phyloP scores from a whole-genome alignment of 495 filamentous ascomycete species.

The Thermothielavioides terrestris region DNA sequence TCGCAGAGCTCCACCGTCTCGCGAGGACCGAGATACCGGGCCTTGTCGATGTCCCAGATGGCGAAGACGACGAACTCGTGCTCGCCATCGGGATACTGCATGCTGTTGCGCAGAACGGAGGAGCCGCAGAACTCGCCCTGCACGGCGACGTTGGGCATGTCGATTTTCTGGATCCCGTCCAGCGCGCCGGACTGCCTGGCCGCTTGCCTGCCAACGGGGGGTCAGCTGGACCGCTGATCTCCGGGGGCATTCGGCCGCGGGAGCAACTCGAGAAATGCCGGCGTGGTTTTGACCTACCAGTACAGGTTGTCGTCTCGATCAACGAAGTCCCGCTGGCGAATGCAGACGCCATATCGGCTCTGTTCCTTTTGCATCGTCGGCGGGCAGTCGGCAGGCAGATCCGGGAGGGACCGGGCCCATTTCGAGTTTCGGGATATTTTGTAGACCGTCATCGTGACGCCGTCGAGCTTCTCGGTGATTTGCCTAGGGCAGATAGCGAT shows the following conservation, averaged over 20 bases:
- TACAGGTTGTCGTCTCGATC: background rate
- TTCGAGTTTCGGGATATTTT: constrained; percentile 1
- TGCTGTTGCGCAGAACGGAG: constrained; percentile 12
- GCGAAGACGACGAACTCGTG: constrained; percentile 19
- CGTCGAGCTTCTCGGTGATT: constrained; percentile 22
- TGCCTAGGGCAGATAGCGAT: too few relatives aligned
- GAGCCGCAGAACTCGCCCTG: constrained; percentile 16
- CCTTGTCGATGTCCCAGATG: constrained; percentile 17
- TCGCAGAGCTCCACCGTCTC: constrained; percentile 5
- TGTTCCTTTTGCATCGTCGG: background rate
- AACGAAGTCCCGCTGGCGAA: background rate
- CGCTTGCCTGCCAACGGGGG: too few relatives aligned
- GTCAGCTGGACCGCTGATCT: too few relatives aligned
- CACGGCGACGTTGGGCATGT: constrained; percentile 11
- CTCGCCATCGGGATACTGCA: constrained; percentile 10
- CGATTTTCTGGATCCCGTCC: background rate
- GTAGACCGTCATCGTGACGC: constrained; percentile 21
- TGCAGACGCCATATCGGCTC: constrained; percentile 11
- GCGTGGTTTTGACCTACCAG: too few relatives aligned
- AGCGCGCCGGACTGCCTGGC: constrained; percentile 8
- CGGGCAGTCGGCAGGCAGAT: background rate
- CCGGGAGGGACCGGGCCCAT: constrained; percentile 1
- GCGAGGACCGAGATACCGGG: background rate
- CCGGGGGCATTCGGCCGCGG: too few relatives aligned
- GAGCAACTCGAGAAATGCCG: too few relatives aligned